Evolutionary conservation across 1,284 basidiomycete species (phyloP).

Genomic region (Ceratobasidium sp.): DNA sequence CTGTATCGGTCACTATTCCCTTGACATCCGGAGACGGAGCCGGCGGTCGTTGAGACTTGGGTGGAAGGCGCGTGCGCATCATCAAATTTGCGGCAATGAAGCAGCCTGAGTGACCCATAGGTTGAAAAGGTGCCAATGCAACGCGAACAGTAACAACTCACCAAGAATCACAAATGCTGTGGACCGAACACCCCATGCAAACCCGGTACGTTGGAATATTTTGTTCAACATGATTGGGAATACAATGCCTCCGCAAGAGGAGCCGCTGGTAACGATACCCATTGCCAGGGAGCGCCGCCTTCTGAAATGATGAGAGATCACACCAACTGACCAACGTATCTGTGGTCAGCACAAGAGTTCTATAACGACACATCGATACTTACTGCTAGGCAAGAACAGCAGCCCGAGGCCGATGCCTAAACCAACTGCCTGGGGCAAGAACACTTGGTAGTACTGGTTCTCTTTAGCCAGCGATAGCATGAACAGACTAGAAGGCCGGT

Average conservation of each 20-base stretch:
- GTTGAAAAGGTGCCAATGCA: no score
- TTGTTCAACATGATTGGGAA: slow-evolving; percentile 72
- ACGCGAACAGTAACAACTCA: not conserved
- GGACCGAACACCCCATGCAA: slow-evolving; percentile 62
- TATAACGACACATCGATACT: not conserved
- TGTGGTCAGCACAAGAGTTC: slow-evolving; percentile 52
- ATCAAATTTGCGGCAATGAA: slow-evolving; percentile 38
- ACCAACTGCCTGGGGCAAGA: slow-evolving; percentile 59
- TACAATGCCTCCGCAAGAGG: slow-evolving; percentile 66
- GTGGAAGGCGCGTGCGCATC: slow-evolving; percentile 42
- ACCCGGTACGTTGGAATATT: slow-evolving; percentile 66
- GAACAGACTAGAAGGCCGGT: slow-evolving; percentile 49
- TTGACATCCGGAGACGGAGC: slow-evolving; percentile 26
- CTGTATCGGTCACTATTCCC: slow-evolving; percentile 32
- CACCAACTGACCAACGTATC: slow-evolving; percentile 54
- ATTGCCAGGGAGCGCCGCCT: slow-evolving; percentile 61
- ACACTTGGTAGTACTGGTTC: slow-evolving; percentile 56
- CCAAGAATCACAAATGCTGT: slow-evolving; percentile 37
- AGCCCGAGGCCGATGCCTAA: slow-evolving; percentile 59
- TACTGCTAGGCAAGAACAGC: slow-evolving; percentile 54
- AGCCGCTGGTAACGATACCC: slow-evolving; percentile 64
- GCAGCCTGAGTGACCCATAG: not conserved
- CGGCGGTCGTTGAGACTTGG: slow-evolving; percentile 21
- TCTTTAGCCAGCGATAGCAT: slow-evolving; percentile 55
- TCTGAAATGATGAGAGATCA: slow-evolving; percentile 65